phyloP scores from a whole-genome alignment of 257 asterid genomes.

The Galeopsis tetrahit region DNA sequence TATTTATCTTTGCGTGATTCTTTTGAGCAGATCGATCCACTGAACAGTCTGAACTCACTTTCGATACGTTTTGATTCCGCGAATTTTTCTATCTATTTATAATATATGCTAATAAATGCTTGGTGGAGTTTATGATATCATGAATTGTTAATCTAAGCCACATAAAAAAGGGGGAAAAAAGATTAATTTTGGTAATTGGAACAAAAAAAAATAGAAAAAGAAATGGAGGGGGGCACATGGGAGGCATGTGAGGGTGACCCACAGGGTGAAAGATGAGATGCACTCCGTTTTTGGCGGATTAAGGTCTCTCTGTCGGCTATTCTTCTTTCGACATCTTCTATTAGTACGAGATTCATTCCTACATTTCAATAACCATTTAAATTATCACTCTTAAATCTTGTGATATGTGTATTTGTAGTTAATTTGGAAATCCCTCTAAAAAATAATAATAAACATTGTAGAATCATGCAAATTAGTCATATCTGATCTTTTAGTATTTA shows the following conservation, averaged over 20 bases:
- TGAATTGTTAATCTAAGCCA: no score
- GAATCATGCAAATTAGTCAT: no score
- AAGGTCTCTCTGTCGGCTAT: slow-evolving; percentile 56
- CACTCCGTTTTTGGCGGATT: slow-evolving; percentile 68
- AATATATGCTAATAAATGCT: background rate
- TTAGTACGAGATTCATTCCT: background rate
- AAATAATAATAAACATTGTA: no score
- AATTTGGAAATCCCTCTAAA: no score
- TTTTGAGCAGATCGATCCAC: no score
- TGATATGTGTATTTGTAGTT: slow-evolving; percentile 7
- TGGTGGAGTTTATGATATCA: no score
- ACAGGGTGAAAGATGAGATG: slow-evolving; percentile 60
- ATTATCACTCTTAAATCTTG: background rate
- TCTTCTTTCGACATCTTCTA: slow-evolving; percentile 17
- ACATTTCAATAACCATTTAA: no score
- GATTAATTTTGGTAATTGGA: background rate
- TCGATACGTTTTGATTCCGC: no score
- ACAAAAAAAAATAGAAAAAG: background rate
- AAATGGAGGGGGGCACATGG: slow-evolving; percentile 54
- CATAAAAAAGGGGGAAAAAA: background rate
- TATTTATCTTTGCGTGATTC: no score
- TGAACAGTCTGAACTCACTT: no score
- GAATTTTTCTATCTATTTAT: no score
- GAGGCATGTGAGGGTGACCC: slow-evolving; percentile 84
- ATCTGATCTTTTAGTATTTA: no score